Evolutionary conservation across 257 asterid species (phyloP), one percentile per base, ranked within the genome.

Genomic region (Anisodus tanguticus): DNA sequence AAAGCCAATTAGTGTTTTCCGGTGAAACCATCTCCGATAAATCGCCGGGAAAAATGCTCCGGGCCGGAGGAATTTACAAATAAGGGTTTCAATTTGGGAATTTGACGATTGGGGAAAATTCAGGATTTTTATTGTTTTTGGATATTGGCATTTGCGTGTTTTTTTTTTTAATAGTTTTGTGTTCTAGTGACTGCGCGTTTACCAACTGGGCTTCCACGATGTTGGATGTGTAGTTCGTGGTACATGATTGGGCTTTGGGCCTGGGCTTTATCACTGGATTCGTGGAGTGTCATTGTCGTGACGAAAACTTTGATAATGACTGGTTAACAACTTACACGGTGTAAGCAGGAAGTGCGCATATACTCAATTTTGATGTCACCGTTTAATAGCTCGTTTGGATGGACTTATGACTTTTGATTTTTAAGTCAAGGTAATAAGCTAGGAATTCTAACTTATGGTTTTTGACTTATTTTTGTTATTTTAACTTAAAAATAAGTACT

Each of bases 1-100:
- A 94, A 45, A 95, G 92, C 99, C 99, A 95, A 84, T 95, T 92
- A 45, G 98, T 93, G 87, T 55, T 90, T 77, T 94, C 98, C 88
- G 94, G 97, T 2, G 92, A 90, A 90, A 91, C 98, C 99, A 95
- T 95, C 85, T 88, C 84, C 91, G 87, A 90, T 78, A 89, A 85
- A 81, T 79, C 53, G 63, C 88, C 83, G 86, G 87, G 45, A 86
- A 22, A 85, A 43, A 64, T 59, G 10, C 4, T 71, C 8, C 35
- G 82, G 82, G 83, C 79, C 57, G 62, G 1, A 8, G 1, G 10
- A 49, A 17, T 3, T 16, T 64, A 15, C 49, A 53, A 5, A 7
- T 8, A 1, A 6, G 5, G 55, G 77, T 66, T 47, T 6, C 3
- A 82, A 55, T n/a, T 8, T 72, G 43, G 82, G 76, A 83, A 85